Percentiles rank a stretch among this genome's conserved stretches.
Conservation (phyloP, 306 rosid genomes). For the Vicia villosa region DNA sequence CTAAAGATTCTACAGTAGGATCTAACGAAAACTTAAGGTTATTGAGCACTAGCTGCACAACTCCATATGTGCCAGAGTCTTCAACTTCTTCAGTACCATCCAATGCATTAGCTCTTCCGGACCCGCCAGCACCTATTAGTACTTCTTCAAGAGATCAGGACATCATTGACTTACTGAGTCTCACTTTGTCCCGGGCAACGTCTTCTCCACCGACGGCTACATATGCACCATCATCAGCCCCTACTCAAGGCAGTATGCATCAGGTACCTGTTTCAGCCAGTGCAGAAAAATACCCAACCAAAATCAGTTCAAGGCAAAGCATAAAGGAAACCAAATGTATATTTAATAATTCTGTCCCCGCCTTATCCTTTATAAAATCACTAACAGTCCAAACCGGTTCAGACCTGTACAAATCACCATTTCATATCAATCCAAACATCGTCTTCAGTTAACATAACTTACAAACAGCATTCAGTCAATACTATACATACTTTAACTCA, state of each 20-base stretch:
- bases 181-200: constrained; percentile 62
- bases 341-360: too few relatives aligned
- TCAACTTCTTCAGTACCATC: constrained; percentile 51
- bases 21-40: constrained; percentile 37
- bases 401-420: too few relatives aligned
- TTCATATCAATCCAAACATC: too few relatives aligned
- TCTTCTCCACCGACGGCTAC: constrained; percentile 49
- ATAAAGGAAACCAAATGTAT: too few relatives aligned
- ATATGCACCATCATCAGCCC: constrained; percentile 40
- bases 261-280: constrained; percentile 52
- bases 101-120: constrained; percentile 63
- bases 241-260: constrained; percentile 54
- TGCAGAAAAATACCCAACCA: too few relatives aligned
- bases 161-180: constrained; percentile 82
- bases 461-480: too few relatives aligned
- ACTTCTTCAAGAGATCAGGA: constrained; percentile 72
- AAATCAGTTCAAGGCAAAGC: too few relatives aligned
- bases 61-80: constrained; percentile 42
- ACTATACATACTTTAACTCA: too few relatives aligned
- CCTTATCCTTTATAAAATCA: too few relatives aligned
- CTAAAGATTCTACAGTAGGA: constrained; percentile 48
- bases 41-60: constrained; percentile 5
- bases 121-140: constrained; percentile 65
- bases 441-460: too few relatives aligned
- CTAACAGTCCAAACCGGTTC: too few relatives aligned